phyloP scores from a whole-genome alignment of 129 eudicot species.

The Flaveria robusta region DNA sequence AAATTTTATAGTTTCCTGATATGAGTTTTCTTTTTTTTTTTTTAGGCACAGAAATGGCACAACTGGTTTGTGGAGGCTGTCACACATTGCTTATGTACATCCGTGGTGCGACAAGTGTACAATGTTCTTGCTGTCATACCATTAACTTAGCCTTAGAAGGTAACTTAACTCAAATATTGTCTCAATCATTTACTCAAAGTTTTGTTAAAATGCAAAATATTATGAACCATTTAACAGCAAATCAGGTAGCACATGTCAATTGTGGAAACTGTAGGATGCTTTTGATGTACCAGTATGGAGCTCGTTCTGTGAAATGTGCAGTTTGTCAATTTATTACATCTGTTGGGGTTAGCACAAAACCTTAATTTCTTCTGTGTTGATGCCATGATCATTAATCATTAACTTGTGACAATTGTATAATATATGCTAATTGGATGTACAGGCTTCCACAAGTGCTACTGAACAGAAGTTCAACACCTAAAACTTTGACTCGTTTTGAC shows the following conservation, averaged over 20 bases:
- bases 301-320: constrained; percentile 79
- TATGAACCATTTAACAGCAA: constrained; percentile 48
- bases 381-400: not conserved
- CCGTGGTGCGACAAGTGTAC: constrained; percentile 79
- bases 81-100: constrained; percentile 81
- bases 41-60: constrained; percentile 88
- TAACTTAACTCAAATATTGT: constrained; percentile 26
- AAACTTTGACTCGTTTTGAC: constrained; percentile 33
- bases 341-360: constrained; percentile 58
- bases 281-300: constrained; percentile 83
- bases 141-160: constrained; percentile 73
- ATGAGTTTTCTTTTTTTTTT: constrained; percentile 6
- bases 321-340: constrained; percentile 76
- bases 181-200: not conserved
- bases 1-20: not conserved
- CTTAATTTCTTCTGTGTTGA: constrained; percentile 3
- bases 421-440: constrained; percentile 29
- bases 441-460: constrained; percentile 69
- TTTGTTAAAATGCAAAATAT: not conserved
- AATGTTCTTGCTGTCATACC: constrained; percentile 80
- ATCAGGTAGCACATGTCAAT: constrained; percentile 87
- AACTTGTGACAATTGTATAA: constrained; percentile 12
- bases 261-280: constrained; percentile 81
- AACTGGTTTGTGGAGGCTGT: constrained; percentile 80
- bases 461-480: constrained; percentile 69